phyloP scores from a whole-genome alignment of 345 rosid species.

The Laguncularia racemosa region DNA sequence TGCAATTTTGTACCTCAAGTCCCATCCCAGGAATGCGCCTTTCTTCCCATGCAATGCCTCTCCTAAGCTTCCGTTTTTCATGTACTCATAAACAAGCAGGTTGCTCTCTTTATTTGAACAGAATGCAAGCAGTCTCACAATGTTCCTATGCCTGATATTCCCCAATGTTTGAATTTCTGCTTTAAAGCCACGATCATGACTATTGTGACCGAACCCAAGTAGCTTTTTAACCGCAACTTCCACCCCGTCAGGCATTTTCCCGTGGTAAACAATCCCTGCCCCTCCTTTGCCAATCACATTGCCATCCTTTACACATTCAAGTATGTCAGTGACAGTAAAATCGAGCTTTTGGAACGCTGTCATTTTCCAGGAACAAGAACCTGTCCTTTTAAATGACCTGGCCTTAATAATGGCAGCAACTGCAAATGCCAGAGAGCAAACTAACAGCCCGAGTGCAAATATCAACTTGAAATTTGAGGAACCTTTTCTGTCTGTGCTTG shows the following conservation, averaged over 20 bases:
- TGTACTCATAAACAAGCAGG: slow-evolving; percentile 83
- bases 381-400: slow-evolving; percentile 22
- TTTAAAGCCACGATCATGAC: slow-evolving; percentile 76
- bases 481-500: slow-evolving; percentile 21
- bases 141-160: slow-evolving; percentile 80
- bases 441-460: slow-evolving; percentile 61
- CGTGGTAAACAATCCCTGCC: slow-evolving; percentile 83
- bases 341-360: slow-evolving; percentile 78
- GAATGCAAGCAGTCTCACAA: slow-evolving; percentile 76
- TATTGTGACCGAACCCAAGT: slow-evolving; percentile 53
- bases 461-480: slow-evolving; percentile 52
- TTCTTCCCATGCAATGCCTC: slow-evolving; percentile 81
- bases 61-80: slow-evolving; percentile 93
- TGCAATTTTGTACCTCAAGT: slow-evolving; percentile 70
- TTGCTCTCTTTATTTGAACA: slow-evolving; percentile 80
- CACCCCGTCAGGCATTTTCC: slow-evolving; percentile 76
- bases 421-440: slow-evolving; percentile 63
- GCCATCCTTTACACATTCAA: slow-evolving; percentile 88
- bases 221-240: slow-evolving; percentile 88
- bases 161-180: slow-evolving; percentile 92
- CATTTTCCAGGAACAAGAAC: slow-evolving; percentile 65
- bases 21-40: slow-evolving; percentile 66
- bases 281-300: slow-evolving; percentile 88
- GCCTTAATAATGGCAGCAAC: slow-evolving; percentile 60
- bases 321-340: slow-evolving; percentile 56